Evolutionary conservation across 768 basidiomycete genomes (phyloP).

Genomic region (Tylopilus cervinicoccineus): DNA sequence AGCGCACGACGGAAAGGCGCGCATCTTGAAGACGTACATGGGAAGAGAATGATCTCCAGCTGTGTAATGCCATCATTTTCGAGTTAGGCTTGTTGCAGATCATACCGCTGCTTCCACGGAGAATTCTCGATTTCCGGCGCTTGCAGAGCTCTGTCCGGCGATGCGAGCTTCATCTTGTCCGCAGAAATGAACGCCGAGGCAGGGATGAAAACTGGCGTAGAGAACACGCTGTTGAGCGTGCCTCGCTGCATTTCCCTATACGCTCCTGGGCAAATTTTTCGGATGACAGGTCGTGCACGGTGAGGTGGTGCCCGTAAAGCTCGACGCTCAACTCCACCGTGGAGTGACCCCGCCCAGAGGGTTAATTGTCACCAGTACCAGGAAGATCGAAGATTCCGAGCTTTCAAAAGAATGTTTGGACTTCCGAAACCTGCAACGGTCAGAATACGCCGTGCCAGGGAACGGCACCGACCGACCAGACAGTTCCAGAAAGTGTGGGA

Average conservation of each 20-base stretch:
- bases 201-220: conserved; percentile 14
- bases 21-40: conserved; percentile 7
- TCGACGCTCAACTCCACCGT: conserved; percentile 14
- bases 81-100: conserved; percentile 13
- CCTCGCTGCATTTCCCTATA: conserved; percentile 10
- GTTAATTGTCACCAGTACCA: conserved; percentile 29
- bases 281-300: conserved; percentile 10
- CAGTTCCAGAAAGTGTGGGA: conserved; percentile 35
- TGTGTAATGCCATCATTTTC: conserved; percentile 17
- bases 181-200: conserved; percentile 8
- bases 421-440: conserved; percentile 10
- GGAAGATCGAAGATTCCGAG: conserved; percentile 31
- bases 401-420: conserved; percentile 3
- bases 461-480: conserved; percentile 14
- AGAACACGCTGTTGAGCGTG: conserved; percentile 15
- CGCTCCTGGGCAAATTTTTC: conserved; percentile 6
- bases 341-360: conserved; percentile 10
- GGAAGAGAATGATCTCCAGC: conserved; percentile 14
- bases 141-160: conserved; percentile 7
- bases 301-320: conserved; percentile 7
- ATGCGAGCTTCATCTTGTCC: conserved; percentile 7
- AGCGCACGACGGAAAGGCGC: too few relatives aligned
- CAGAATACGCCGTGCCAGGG: not conserved
- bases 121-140: conserved; percentile 9
- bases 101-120: conserved; percentile 10